Conservation (phyloP, 2,329 filamentous ascomycete species). For the Fusarium duplospermum region DNA sequence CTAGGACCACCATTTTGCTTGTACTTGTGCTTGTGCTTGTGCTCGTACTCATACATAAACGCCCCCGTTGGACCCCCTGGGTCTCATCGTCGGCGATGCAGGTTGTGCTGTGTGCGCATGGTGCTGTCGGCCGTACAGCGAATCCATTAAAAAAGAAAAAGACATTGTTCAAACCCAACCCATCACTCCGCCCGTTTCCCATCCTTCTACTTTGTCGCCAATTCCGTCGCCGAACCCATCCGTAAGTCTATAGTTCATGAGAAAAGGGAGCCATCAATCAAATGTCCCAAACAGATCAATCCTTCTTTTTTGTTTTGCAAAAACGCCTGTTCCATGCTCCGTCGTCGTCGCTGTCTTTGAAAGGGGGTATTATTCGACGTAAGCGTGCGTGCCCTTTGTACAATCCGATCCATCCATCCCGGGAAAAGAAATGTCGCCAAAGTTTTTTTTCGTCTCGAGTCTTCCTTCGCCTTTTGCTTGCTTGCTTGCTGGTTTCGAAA, state of each 20-base stretch:
- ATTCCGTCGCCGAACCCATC: conserved; percentile 35
- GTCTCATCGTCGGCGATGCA: conserved; percentile 17
- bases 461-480: conserved; percentile 20
- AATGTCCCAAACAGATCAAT: conserved; percentile 34
- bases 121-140: conserved; percentile 23
- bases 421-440: conserved; percentile 40
- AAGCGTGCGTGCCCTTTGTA: conserved; percentile 31
- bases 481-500: conserved; percentile 24
- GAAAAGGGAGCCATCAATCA: conserved; percentile 1
- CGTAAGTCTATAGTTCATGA: conserved; percentile 39
- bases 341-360: conserved; percentile 33
- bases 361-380: conserved; percentile 35
- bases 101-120: conserved; percentile 2
- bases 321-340: conserved; percentile 38
- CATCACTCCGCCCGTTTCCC: conserved; percentile 1
- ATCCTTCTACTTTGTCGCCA: conserved; percentile 29
- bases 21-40: neutral
- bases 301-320: conserved; percentile 35
- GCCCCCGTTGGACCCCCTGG: conserved; percentile 25
- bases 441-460: conserved; percentile 34
- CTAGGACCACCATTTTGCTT: conserved; percentile 7
- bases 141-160: conserved; percentile 35
- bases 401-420: conserved; percentile 39
- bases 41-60: conserved; percentile 9
- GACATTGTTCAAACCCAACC: conserved; percentile 17